Percentiles rank a stretch among this genome's conserved stretches.
These are phyloP conservation scores for Closterium sp. DNA, from an alignment of 139 green algal genomes.

Conservation along the genomic window DNA sequence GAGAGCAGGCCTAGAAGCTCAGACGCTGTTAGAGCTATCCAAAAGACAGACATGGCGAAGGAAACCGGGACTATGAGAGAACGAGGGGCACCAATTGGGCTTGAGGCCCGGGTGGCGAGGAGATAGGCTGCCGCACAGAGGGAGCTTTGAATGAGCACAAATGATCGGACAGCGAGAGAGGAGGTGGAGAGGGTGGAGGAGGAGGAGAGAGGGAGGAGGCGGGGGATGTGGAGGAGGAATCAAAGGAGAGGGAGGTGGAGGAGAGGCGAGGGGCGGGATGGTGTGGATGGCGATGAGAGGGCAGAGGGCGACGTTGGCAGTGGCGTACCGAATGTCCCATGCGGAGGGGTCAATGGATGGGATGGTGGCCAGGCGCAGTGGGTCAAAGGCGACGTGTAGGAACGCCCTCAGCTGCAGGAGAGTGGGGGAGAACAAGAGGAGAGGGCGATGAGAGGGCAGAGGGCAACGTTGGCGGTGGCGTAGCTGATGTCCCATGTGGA, in stretches of 20 bases:
- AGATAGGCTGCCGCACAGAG: not conserved
- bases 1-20: slow-evolving; percentile 48
- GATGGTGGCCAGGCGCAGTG: slow-evolving; percentile 41
- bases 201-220: not conserved
- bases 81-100: not conserved
- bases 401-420: not conserved
- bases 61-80: not conserved
- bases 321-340: not conserved
- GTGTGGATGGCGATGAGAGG: too few relatives aligned
- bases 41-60: slow-evolving; percentile 36
- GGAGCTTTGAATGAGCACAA: slow-evolving; percentile 24
- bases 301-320: too few relatives aligned
- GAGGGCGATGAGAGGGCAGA: not conserved
- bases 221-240: not conserved
- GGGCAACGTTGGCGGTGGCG: not conserved
- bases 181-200: not conserved
- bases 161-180: not conserved
- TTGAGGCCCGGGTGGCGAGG: not conserved
- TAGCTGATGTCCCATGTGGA: slow-evolving; percentile 22
- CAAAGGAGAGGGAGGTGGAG: slow-evolving; percentile 10
- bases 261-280: not conserved
- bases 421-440: not conserved
- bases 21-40: slow-evolving; percentile 45
- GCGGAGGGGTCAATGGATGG: slow-evolving; percentile 13
- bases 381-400: slow-evolving; percentile 19